Evolutionary conservation across 805 yeast species (phyloP).

Genomic region (Pichia insulana): DNA sequence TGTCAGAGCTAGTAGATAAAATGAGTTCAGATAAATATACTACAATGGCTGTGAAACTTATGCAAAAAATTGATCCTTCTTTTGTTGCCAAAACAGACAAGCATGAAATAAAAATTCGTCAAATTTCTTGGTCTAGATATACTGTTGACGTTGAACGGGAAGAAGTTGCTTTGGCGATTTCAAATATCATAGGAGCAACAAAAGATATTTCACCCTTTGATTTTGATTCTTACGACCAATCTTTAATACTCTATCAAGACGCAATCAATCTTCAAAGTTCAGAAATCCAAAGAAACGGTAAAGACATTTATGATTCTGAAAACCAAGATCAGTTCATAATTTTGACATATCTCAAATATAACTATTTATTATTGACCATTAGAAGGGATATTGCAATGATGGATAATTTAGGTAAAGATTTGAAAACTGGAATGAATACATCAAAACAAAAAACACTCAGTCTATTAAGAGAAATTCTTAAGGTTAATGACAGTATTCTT

Average conservation of each 20-base stretch:
- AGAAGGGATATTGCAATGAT: constrained; percentile 56
- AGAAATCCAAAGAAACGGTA: constrained; percentile 41
- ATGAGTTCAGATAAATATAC: too few species aligned
- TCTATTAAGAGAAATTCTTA: constrained; percentile 34
- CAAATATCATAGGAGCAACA: constrained; percentile 30
- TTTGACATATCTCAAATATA: constrained; percentile 66
- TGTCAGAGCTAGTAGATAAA: constrained; percentile 38
- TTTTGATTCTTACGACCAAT: constrained; percentile 44
- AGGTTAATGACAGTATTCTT: constrained; percentile 43
- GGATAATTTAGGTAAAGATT: constrained; percentile 25
- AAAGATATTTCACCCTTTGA: constrained; percentile 27
- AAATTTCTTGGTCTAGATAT: constrained; percentile 43
- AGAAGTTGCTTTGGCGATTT: constrained; percentile 56
- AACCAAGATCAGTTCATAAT: constrained; percentile 68
- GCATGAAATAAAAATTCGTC: constrained; percentile 18
- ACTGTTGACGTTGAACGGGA: constrained; percentile 60
- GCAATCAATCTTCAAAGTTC: constrained; percentile 51
- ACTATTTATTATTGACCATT: constrained; percentile 53
- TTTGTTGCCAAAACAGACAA: constrained; percentile 28
- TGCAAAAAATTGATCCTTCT: constrained; percentile 28
- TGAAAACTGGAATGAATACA: constrained; percentile 14
- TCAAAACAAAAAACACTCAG: constrained; percentile 22
- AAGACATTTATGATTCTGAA: constrained; percentile 41
- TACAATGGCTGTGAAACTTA: constrained; percentile 26
- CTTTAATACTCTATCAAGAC: constrained; percentile 60